Evolutionary conservation across 306 rosid genomes (phyloP), one percentile per base, ranked within the genome.

Genomic region (Luffa aegyptiaca): DNA sequence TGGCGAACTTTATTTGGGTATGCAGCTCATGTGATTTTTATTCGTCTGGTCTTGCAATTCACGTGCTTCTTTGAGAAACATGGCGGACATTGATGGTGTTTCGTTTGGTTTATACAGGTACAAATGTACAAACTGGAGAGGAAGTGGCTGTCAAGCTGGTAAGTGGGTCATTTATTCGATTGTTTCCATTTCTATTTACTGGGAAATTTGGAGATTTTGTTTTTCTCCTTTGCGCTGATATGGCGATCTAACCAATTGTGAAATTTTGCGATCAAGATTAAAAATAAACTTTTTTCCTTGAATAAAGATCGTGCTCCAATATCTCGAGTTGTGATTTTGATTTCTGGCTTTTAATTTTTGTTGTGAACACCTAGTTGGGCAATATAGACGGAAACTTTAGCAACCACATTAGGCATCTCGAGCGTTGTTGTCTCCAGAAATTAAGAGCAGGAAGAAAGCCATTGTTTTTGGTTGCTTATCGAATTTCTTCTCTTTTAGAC

Each of bases 111-210:
- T 18, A 68, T 79, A 49, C 73, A 95, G 99, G 88, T 75, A 88
- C 93, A 55, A 95, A 95, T 87, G 84, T 95, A 77, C 98, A 93
- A 84, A 91, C 92, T 62, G 99, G 97, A 80, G 99, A 95, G 88
- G 99, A 95, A 89, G 99, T 93, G 80, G 99, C 99, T 82, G 92
- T 93, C 69, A 95, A 95, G 91, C 92, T 95, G 97, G 99, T 95
- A 90, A 78, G 94, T 89, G 58, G 74, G 86, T 0, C 14, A 17
- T 71, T 74, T 14, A 5, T 16, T 74, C 51, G 78, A 26, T 26
- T 16, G 63, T 52, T 33, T 74, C 26, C 33, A 52, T 51, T 74
- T 33, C 42, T 51, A 14, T 51, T 9, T 51, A 31, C 18, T 45
- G 45, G 78, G 45, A 16, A 73, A 49, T 73, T 51, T 49, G 31